Conservation (phyloP, 2,329 filamentous ascomycete genomes). For the Chrysoporthe deuterocubensis region DNA sequence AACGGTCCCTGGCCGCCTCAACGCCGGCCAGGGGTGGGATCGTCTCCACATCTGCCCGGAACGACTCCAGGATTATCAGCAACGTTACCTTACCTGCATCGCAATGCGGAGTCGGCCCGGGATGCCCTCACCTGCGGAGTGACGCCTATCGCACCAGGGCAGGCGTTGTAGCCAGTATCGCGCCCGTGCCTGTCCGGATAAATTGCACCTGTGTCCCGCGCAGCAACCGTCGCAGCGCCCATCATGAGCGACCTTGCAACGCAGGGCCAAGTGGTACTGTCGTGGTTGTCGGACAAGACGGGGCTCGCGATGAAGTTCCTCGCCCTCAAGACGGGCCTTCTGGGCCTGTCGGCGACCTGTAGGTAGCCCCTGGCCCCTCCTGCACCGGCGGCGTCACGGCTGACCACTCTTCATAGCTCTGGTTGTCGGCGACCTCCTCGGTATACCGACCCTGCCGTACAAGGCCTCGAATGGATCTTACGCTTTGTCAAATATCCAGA, state of each 20-base stretch:
- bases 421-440: conserved; percentile 21
- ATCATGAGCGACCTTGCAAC: background rate
- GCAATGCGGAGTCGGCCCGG: conserved; percentile 16
- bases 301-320: conserved; percentile 13
- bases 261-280: conserved; percentile 5
- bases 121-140: conserved; percentile 12
- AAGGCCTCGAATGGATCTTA: conserved; percentile 10
- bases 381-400: background rate
- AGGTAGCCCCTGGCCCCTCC: background rate
- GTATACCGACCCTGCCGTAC: conserved; percentile 25
- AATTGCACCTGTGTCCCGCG: conserved; percentile 10
- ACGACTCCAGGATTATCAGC: conserved; percentile 21
- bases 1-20: background rate
- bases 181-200: conserved; percentile 12
- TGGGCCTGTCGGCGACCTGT: conserved; percentile 22
- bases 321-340: conserved; percentile 10
- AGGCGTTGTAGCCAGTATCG: background rate
- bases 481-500: conserved; percentile 23
- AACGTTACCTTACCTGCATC: conserved; percentile 25
- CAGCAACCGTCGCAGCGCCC: background rate
- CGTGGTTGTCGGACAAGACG: conserved; percentile 15
- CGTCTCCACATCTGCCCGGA: background rate
- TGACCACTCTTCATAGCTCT: conserved; percentile 11
- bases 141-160: conserved; percentile 11
- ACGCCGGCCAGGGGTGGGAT: background rate